Percentiles rank a stretch among this genome's conserved stretches.
Conservation (phyloP, 2,329 filamentous ascomycete genomes). For the Tolypocladium endophyticum region DNA sequence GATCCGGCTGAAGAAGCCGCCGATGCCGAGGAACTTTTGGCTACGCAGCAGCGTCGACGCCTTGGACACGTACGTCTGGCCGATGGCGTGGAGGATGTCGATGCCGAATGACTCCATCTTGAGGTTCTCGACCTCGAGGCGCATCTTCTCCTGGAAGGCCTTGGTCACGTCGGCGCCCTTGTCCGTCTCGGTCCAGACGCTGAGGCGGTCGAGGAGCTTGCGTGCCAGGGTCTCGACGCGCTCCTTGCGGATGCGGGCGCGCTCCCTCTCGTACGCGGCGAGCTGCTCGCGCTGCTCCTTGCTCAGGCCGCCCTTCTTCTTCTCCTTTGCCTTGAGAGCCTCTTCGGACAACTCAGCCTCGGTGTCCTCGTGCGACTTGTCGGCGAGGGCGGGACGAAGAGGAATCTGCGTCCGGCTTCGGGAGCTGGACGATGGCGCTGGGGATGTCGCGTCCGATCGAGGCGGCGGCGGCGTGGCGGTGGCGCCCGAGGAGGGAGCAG, state of each 20-base stretch:
- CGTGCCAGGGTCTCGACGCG: slow-evolving; percentile 73
- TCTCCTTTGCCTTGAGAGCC: slow-evolving; percentile 42
- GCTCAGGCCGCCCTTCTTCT: slow-evolving; percentile 77
- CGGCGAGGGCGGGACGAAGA: slow-evolving; percentile 77
- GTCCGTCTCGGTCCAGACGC: slow-evolving; percentile 95
- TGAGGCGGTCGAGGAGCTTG: slow-evolving; percentile 83
- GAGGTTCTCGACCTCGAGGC: slow-evolving; percentile 89
- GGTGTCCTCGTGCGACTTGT: slow-evolving; percentile 62
- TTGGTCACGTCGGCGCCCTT: slow-evolving; percentile 73
- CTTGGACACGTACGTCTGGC: slow-evolving; percentile 81
- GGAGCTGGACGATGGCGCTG: slow-evolving; percentile 31
- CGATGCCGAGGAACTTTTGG: slow-evolving; percentile 93
- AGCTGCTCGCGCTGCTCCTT: slow-evolving; percentile 94
- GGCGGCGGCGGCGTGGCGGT: slow-evolving; percentile 15
- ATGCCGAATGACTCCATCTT: slow-evolving; percentile 99
- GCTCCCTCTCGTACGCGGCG: slow-evolving; percentile 77
- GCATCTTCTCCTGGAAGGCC: slow-evolving; percentile 89
- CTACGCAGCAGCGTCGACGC: slow-evolving; percentile 80
- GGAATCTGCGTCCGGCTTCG: slow-evolving; percentile 48
- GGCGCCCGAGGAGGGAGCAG: slow-evolving; percentile 9
- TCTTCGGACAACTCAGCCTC: slow-evolving; percentile 57
- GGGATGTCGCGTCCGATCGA: slow-evolving; percentile 25
- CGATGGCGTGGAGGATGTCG: slow-evolving; percentile 92
- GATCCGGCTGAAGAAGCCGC: slow-evolving; percentile 85
- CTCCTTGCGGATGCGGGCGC: slow-evolving; percentile 74